Evolutionary conservation across 768 basidiomycete species (phyloP).

Genomic region (Tricholoma sp.): DNA sequence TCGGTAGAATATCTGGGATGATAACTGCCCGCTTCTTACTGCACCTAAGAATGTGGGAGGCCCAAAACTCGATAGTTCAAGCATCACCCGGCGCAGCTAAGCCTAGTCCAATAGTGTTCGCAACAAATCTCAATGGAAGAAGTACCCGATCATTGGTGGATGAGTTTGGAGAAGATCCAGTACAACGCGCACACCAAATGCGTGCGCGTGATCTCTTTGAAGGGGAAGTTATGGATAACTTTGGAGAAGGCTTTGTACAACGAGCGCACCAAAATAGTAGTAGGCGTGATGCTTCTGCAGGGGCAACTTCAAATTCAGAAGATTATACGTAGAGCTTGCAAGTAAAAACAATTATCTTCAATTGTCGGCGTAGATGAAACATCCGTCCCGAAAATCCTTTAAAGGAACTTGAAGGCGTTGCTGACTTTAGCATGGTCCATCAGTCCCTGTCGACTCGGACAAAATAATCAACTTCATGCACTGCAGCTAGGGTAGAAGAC

Average conservation of each 20-base stretch:
- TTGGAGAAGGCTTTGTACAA: not conserved
- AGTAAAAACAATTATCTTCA: too few species aligned
- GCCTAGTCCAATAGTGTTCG: conserved; percentile 6
- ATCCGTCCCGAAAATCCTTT: too few species aligned
- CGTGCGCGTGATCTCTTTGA: not conserved
- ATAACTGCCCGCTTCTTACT: conserved; percentile 15
- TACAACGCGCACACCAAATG: not conserved
- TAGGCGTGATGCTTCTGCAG: not conserved
- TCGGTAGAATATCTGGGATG: conserved; percentile 11
- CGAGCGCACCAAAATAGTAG: not conserved
- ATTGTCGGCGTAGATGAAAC: too few species aligned
- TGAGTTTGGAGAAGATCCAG: conserved; percentile 2
- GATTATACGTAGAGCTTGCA: not conserved
- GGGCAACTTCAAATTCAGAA: not conserved
- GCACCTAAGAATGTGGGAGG: conserved; percentile 12
- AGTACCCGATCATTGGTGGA: not conserved
- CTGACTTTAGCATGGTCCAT: too few species aligned
- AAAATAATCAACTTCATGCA: too few species aligned
- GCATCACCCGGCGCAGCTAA: not conserved
- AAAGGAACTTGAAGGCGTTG: too few species aligned
- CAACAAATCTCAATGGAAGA: not conserved
- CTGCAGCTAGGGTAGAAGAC: too few species aligned
- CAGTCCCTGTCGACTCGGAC: too few species aligned
- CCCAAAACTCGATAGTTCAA: conserved; percentile 6
- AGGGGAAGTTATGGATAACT: not conserved